Percentiles rank a stretch among this genome's conserved stretches.
Conservation (phyloP, 164 flowering plant species). For the Pachysandra terminalis region DNA sequence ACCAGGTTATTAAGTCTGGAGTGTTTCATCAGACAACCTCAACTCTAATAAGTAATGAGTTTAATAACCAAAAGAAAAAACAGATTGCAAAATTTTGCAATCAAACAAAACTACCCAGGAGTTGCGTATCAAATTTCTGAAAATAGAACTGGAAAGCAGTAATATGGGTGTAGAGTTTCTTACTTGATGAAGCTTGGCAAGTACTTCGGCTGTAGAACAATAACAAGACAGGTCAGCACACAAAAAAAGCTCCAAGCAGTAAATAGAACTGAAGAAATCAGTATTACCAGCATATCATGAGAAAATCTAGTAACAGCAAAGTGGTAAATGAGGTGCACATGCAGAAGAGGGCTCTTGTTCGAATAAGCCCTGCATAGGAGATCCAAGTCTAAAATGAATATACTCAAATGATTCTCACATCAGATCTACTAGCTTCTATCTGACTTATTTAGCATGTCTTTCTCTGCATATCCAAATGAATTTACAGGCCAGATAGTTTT, state of each 20-base stretch:
- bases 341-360: neutral
- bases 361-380: neutral
- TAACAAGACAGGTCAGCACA: slow-evolving; percentile 11
- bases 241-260: slow-evolving; percentile 2
- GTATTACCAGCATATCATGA: neutral
- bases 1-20: too few species aligned
- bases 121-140: too few species aligned
- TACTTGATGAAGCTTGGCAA: slow-evolving; percentile 95
- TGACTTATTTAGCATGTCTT: neutral
- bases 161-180: slow-evolving; percentile 16
- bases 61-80: too few species aligned
- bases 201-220: slow-evolving; percentile 80
- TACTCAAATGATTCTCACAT: neutral
- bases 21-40: too few species aligned
- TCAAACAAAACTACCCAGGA: too few species aligned
- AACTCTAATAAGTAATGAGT: too few species aligned
- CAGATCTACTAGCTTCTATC: neutral
- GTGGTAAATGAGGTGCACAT: neutral
- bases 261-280: neutral
- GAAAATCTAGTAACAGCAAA: neutral
- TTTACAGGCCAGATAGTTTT: neutral
- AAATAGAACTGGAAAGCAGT: neutral
- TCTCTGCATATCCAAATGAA: neutral
- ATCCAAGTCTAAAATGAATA: neutral
- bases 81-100: too few species aligned